Base-by-base conservation (phyloP, 208 protist genomes). In the Willaertia magna region DNA sequence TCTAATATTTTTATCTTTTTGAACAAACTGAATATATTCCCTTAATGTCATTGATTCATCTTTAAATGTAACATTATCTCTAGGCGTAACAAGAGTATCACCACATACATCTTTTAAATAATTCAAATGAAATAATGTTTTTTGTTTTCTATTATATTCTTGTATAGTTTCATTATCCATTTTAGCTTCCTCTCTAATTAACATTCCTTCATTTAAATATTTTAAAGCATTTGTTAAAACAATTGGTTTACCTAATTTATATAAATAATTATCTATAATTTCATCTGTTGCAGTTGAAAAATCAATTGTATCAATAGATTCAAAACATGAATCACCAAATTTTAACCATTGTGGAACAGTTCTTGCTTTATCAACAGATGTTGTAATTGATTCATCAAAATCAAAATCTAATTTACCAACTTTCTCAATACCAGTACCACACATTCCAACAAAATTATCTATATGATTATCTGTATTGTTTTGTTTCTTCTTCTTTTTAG, bases 191-290 rank as follows among this genome's bases (percentile, higher is more conserved):
- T 44, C 14, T 11, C 26, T 81, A 39, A 51, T 42, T 6, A 51
- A 34, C 12, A 4, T 1, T 16, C 40, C 30, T 22, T 78, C 26
- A 16, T 14, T n/a, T 16, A 78, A n/a, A 44, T 2, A 0, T 18
- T 81, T 9, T 16, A 81, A 43, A 12, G 44, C 20, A 39, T 81
- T 51, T 30, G 76, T 51, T 4, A 81, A 20, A 0, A 81, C 43
- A 40, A 81, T 34, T 51, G 76, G 76, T 49, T 81, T 11, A 39
- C 30, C 30, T 51, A 42, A 20, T 51, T 42, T 40, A 34, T 51
- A 81, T 26, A 81, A 16, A 51, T 81, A 81, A 11, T 44, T 14
- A 81, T 81, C 44, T 30, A 81, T 81, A n/a, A 81, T 81, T 39
- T 81, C 76, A 20, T 51, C 44, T 6, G 42, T 81, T 81, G 14